Conservation (phyloP, 2,329 filamentous ascomycete genomes). For the Aspergillus carbonarius region DNA sequence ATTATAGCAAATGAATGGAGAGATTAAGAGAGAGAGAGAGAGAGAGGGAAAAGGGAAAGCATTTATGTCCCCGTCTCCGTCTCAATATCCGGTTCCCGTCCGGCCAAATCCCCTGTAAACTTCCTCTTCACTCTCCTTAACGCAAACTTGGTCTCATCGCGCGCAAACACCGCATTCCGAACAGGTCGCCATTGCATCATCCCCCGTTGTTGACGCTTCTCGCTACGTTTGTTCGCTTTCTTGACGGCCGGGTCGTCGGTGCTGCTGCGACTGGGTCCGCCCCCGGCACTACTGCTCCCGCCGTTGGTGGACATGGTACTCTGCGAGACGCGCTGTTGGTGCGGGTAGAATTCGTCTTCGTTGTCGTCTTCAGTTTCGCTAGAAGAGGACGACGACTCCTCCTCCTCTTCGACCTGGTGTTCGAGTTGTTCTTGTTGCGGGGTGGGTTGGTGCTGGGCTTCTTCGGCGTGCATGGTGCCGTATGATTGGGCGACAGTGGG, state of each 20-base stretch:
- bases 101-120: constrained; percentile 65
- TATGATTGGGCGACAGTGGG: not conserved
- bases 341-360: not conserved
- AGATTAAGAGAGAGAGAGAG: too few species aligned
- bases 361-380: constrained; percentile 26
- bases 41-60: not conserved
- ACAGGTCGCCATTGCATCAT: constrained; percentile 95
- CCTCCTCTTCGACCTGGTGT: constrained; percentile 1
- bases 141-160: constrained; percentile 80
- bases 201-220: constrained; percentile 83
- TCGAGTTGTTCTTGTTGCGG: constrained; percentile 9
- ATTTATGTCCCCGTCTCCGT: constrained; percentile 55
- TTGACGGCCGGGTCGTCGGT: constrained; percentile 37
- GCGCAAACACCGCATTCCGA: constrained; percentile 80
- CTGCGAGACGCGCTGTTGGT: not conserved
- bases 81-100: constrained; percentile 84
- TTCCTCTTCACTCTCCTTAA: constrained; percentile 73
- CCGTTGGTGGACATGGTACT: not conserved
- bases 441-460: constrained; percentile 11
- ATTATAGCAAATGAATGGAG: too few species aligned
- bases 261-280: constrained; percentile 11
- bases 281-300: not conserved
- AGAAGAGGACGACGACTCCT: constrained; percentile 2
- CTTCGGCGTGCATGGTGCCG: constrained; percentile 30
- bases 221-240: constrained; percentile 34